Evolutionary conservation across 2,329 filamentous ascomycete species (phyloP).

Genomic region (Emmonsiellopsis sp.): DNA sequence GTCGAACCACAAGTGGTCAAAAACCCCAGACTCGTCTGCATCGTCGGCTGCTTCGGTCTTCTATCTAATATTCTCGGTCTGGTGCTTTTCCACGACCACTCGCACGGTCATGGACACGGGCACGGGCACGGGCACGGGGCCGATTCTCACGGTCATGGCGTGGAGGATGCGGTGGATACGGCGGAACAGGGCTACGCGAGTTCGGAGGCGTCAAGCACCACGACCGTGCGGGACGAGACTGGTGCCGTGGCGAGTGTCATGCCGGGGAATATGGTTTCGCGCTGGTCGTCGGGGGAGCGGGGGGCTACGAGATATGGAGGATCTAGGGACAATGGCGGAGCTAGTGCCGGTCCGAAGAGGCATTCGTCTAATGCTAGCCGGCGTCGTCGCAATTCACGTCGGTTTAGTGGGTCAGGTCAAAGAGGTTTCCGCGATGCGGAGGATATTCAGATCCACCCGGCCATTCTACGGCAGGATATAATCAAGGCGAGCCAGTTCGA

Average conservation of each 20-base stretch:
- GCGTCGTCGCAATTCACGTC: conserved; percentile 20
- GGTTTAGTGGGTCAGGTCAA: conserved; percentile 46
- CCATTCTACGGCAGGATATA: conserved; percentile 84
- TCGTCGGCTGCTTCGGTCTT: conserved; percentile 79
- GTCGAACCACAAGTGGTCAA: conserved; percentile 81
- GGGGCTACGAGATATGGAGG: conserved; percentile 10
- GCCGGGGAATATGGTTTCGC: conserved; percentile 45
- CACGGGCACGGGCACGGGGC: conserved; percentile 42
- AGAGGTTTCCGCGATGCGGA: conserved; percentile 50
- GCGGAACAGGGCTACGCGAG: conserved; percentile 32
- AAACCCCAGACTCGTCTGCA: conserved; percentile 77
- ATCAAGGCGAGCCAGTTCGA: conserved; percentile 68
- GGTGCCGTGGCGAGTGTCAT: conserved; percentile 53
- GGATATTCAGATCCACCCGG: conserved; percentile 73
- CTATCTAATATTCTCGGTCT: conserved; percentile 83
- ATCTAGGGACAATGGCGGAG: conserved; percentile 11
- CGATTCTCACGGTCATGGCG: conserved; percentile 39
- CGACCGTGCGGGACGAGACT: conserved; percentile 44
- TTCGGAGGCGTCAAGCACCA: conserved; percentile 22
- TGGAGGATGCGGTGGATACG: conserved; percentile 36
- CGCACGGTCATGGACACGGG: conserved; percentile 62
- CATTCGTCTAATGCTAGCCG: conserved; percentile 6
- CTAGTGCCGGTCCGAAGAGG: background rate
- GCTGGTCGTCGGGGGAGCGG: background rate
- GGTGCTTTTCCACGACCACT: conserved; percentile 85